Conservation (phyloP, 345 rosid species). For the Acer saccharum region DNA sequence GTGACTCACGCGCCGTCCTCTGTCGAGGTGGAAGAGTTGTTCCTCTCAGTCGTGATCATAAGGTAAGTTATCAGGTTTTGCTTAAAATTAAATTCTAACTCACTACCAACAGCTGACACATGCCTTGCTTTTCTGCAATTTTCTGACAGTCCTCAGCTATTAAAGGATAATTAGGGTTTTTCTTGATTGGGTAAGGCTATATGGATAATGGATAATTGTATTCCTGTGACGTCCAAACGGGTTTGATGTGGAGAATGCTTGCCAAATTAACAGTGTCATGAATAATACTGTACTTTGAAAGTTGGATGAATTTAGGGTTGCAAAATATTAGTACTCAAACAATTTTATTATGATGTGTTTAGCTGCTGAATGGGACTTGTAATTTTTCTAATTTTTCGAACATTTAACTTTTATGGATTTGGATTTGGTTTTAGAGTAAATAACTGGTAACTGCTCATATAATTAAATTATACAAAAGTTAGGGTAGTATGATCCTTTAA, state of each 20-base stretch:
- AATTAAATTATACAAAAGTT: too few relatives aligned
- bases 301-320: too few relatives aligned
- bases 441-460: too few relatives aligned
- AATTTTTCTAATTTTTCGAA: background rate
- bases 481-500: too few relatives aligned
- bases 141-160: background rate
- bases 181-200: background rate
- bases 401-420: too few relatives aligned
- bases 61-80: slow-evolving; percentile 35
- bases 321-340: background rate
- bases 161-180: background rate
- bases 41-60: slow-evolving; percentile 59
- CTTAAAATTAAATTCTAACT: background rate
- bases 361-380: background rate
- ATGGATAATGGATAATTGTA: background rate
- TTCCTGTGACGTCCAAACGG: background rate
- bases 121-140: background rate
- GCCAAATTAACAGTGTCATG: too few relatives aligned
- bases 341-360: background rate
- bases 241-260: background rate
- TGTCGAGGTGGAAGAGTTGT: slow-evolving; percentile 48
- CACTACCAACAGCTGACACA: slow-evolving; percentile 13
- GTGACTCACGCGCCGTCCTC: slow-evolving; percentile 76
- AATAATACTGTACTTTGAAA: too few relatives aligned
- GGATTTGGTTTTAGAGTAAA: background rate